phyloP scores from a whole-genome alignment of 768 basidiomycete species.

The Tricholoma bakamatsutake region DNA sequence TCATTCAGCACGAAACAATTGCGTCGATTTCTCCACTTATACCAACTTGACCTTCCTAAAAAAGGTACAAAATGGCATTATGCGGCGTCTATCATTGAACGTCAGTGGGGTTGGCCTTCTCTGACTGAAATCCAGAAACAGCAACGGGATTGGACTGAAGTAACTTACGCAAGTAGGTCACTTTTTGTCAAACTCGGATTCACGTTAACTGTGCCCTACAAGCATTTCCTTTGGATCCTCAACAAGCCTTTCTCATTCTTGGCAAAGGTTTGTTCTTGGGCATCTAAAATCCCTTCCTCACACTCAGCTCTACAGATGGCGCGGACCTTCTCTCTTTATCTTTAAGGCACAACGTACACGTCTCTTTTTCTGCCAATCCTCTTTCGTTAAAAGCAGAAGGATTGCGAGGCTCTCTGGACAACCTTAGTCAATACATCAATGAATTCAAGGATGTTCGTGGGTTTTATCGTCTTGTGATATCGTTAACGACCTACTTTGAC shows the following conservation, averaged over 20 bases:
- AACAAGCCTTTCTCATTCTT: conserved; percentile 63
- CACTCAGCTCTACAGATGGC: conserved; percentile 46
- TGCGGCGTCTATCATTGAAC: conserved; percentile 53
- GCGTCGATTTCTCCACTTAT: conserved; percentile 43
- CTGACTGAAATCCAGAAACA: conserved; percentile 45
- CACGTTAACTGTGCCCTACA: conserved; percentile 1
- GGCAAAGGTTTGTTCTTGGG: conserved; percentile 50
- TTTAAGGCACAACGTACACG: conserved; percentile 52
- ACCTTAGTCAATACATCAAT: conserved; percentile 39
- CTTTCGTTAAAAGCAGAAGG: conserved; percentile 58
- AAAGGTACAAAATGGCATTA: conserved; percentile 33
- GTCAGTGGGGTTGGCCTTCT: conserved; percentile 66
- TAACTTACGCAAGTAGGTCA: conserved; percentile 39
- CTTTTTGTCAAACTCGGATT: not conserved
- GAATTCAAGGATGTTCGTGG: conserved; percentile 43
- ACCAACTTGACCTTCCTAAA: conserved; percentile 31
- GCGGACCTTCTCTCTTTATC: conserved; percentile 54
- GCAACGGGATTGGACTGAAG: conserved; percentile 44
- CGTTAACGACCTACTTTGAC: conserved; percentile 4
- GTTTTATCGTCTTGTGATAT: not conserved
- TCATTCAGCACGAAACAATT: conserved; percentile 65
- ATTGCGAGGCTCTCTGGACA: conserved; percentile 42
- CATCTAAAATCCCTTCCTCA: not conserved
- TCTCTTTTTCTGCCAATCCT: conserved; percentile 52
- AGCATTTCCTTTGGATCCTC: conserved; percentile 55